Evolutionary conservation across 2,329 filamentous ascomycete genomes (phyloP), one percentile per base, ranked within the genome.

Genomic region (Ophiostoma quercus): DNA sequence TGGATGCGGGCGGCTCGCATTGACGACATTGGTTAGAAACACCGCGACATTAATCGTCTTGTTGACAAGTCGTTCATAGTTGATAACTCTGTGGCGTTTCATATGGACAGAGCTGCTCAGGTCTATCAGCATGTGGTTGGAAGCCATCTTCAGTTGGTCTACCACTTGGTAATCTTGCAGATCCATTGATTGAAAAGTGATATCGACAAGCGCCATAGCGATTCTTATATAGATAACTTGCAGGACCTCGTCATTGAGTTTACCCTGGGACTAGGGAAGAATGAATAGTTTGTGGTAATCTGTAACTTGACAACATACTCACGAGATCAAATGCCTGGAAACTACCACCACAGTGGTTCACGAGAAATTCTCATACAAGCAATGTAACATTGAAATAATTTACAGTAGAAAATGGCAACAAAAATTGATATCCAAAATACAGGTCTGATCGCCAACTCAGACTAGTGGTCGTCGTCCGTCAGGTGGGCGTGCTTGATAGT

Each of bases 401-500:
- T 41, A 41, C 39, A 41, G 12, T 12, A 41, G 12, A 34, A 34
- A 34, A 8, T 2, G 1, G 34, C 3, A 34, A 34, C 34, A 34
- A 34, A 1, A 34, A 3, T 5, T 34, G n/a, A 47, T 2, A 7
- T 16, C 41, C 14, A 47, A 5, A 6, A 47, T 2, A 19, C 16
- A n/a, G 19, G 0, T 19, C 4, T 7, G 16, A 47, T 47, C 43
- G 5, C 2, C 2, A 3, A n/a, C 7, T n/a, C 16, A 6, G 0
- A 22, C 25, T 8, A 57, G 5, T 57, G 51, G 51, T 57, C 51
- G 4, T 57, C 51, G 22, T 57, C 51, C 9, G 51, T 57, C 22
- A 57, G 51, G 11, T 57, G 51, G 22, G n/a, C 51, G 8, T 57
- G n/a, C 16, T 57, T 57, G 14, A 71, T 68, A n/a, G 70, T 71